Evolutionary conservation across 2,329 filamentous ascomycete genomes (phyloP).

Genomic region (Periconia digitata): DNA sequence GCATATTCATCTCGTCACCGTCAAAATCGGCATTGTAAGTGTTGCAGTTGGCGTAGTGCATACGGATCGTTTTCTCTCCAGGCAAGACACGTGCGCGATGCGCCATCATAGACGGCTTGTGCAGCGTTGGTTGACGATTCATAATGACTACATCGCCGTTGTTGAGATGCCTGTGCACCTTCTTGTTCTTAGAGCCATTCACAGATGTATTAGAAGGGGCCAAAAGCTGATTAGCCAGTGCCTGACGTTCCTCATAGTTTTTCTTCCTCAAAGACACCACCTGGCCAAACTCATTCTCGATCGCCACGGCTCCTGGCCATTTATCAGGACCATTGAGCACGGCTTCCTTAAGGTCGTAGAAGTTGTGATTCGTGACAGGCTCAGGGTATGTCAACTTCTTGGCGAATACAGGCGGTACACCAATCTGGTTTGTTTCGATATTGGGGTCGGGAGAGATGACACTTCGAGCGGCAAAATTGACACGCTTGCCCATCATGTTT

Average conservation of each 20-base stretch:
- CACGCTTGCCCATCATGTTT: conserved; percentile 99
- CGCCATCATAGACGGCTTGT: conserved; percentile 99
- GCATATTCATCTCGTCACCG: conserved; percentile 99
- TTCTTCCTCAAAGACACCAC: conserved; percentile 86
- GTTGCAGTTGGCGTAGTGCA: conserved; percentile 99
- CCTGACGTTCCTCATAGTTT: conserved; percentile 81
- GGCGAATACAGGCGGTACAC: conserved; percentile 96
- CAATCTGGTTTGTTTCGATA: conserved; percentile 98
- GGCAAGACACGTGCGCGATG: conserved; percentile 89
- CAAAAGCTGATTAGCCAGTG: conserved; percentile 88
- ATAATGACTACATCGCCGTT: conserved; percentile 97
- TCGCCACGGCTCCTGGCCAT: conserved; percentile 91
- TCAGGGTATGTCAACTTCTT: conserved; percentile 95
- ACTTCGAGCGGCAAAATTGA: conserved; percentile 95
- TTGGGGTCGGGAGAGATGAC: conserved; percentile 98
- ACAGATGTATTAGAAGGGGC: conserved; percentile 76
- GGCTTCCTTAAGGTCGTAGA: conserved; percentile 90
- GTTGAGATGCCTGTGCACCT: conserved; percentile 92
- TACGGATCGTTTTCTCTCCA: conserved; percentile 95
- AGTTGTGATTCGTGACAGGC: conserved; percentile 96
- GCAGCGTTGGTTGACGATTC: conserved; percentile 96
- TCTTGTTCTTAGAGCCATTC: conserved; percentile 83
- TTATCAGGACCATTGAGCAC: conserved; percentile 92
- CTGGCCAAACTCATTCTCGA: conserved; percentile 94
- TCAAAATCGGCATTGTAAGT: conserved; percentile 99